phyloP scores from a whole-genome alignment of 2,329 filamentous ascomycete species.

The Intubia oerlemansii region DNA sequence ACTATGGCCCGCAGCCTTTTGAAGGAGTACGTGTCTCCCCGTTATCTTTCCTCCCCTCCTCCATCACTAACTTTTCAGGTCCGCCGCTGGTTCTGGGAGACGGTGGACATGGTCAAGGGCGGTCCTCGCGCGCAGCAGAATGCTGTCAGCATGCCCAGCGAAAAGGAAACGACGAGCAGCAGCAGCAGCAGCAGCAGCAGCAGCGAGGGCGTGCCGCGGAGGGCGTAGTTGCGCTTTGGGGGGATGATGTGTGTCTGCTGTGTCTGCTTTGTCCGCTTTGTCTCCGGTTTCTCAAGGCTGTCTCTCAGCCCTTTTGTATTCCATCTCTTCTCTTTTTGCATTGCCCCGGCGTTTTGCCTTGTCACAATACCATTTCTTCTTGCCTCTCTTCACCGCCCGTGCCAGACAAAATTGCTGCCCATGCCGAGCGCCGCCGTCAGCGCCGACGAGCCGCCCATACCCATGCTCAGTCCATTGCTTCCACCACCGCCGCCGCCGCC shows the following conservation, averaged over 20 bases:
- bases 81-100: constrained; percentile 10
- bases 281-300: too few relatives aligned
- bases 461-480: constrained; percentile 9
- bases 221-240: too few relatives aligned
- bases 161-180: too few relatives aligned
- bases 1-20: constrained; percentile 23
- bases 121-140: constrained; percentile 2
- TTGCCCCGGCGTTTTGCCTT: neutral
- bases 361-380: too few relatives aligned
- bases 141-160: neutral
- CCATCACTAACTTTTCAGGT: constrained; percentile 4
- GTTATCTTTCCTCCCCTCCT: neutral
- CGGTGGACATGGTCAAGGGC: constrained; percentile 4
- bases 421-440: too few relatives aligned
- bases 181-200: too few relatives aligned
- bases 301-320: too few relatives aligned
- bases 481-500: constrained; percentile 17
- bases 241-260: too few relatives aligned
- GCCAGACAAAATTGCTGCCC: constrained; percentile 37
- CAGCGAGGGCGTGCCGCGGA: too few relatives aligned
- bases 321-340: neutral
- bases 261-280: too few relatives aligned
- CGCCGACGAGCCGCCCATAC: too few relatives aligned
- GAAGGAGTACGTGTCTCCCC: constrained; percentile 11
- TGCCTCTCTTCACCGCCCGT: constrained; percentile 12